Percentiles rank a stretch among this genome's conserved stretches.
These are phyloP conservation scores for Diversispora eburnea DNA, from an alignment of 192 early-diverging fungal species.

Conservation along the genomic window DNA sequence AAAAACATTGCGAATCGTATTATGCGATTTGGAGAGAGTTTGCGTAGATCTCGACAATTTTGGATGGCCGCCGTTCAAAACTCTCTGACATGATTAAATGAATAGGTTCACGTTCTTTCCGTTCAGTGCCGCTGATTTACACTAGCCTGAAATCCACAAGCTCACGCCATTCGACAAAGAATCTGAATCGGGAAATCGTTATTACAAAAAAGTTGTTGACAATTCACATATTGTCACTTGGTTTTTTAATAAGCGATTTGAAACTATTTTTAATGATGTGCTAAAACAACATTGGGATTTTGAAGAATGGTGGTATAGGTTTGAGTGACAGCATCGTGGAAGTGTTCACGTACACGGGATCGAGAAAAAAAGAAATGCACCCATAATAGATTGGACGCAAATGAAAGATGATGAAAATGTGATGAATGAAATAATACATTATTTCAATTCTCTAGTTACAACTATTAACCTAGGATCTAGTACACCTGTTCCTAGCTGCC, in stretches of 20 bases:
- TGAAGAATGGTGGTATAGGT: neutral
- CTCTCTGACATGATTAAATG: neutral
- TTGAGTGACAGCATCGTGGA: no score
- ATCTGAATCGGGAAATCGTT: no score
- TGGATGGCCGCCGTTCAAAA: neutral
- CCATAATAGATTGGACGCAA: neutral
- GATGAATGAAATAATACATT: neutral
- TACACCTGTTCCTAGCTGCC: neutral
- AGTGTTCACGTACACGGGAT: neutral
- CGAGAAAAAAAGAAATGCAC: neutral
- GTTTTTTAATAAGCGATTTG: neutral
- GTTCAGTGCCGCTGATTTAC: neutral
- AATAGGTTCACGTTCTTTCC: neutral
- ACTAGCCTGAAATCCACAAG: no score
- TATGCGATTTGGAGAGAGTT: neutral
- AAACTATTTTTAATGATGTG: neutral
- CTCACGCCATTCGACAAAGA: no score
- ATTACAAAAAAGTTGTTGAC: no score
- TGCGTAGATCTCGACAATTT: neutral
- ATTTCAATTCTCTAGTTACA: neutral
- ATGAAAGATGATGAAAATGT: neutral
- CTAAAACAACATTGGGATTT: constrained; percentile 43
- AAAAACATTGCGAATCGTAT: neutral
- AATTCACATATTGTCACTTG: no score
- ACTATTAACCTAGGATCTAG: neutral